A percentile compares a stretch with the other conserved stretches of the same genome.
Evolutionary conservation across 1,284 basidiomycete species (phyloP).

Genomic region (Megacollybia platyphylla): DNA sequence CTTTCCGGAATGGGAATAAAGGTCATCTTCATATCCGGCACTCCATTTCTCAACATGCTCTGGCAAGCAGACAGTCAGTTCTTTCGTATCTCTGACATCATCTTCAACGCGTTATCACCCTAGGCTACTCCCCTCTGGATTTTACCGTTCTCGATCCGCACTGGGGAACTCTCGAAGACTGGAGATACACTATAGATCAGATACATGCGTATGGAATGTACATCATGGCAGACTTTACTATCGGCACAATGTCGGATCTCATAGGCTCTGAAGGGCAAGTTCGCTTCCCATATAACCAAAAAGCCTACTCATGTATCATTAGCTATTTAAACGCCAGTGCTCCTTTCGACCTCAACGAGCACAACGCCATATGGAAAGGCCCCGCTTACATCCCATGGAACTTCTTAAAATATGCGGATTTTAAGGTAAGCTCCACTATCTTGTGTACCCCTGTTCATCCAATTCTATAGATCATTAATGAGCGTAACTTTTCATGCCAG

Average conservation of each 20-base stretch:
- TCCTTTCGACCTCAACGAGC: conserved; percentile 67
- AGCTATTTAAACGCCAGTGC: conserved; percentile 72
- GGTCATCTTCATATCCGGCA: conserved; percentile 82
- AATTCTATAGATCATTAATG: conserved; percentile 38
- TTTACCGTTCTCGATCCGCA: conserved; percentile 85
- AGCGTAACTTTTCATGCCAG: conserved; percentile 60
- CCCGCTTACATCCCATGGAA: conserved; percentile 75
- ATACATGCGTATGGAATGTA: conserved; percentile 80
- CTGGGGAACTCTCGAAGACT: conserved; percentile 74
- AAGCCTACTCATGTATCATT: conserved; percentile 9
- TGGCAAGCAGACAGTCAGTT: conserved; percentile 88
- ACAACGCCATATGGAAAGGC: conserved; percentile 64
- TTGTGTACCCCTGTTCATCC: background rate
- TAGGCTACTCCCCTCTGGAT: conserved; percentile 86
- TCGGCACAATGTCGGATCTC: conserved; percentile 83
- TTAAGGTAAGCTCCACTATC: conserved; percentile 32
- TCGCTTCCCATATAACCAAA: conserved; percentile 4
- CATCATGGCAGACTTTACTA: conserved; percentile 84
- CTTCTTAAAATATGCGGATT: conserved; percentile 75
- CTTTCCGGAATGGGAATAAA: conserved; percentile 78
- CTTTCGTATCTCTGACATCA: conserved; percentile 5
- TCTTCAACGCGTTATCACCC: conserved; percentile 6
- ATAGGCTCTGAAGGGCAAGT: conserved; percentile 72
- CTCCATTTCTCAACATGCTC: conserved; percentile 85
- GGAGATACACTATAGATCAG: conserved; percentile 61